phyloP scores from a whole-genome alignment of 2,329 filamentous ascomycete genomes.

The Raffaelea ambrosiae region DNA sequence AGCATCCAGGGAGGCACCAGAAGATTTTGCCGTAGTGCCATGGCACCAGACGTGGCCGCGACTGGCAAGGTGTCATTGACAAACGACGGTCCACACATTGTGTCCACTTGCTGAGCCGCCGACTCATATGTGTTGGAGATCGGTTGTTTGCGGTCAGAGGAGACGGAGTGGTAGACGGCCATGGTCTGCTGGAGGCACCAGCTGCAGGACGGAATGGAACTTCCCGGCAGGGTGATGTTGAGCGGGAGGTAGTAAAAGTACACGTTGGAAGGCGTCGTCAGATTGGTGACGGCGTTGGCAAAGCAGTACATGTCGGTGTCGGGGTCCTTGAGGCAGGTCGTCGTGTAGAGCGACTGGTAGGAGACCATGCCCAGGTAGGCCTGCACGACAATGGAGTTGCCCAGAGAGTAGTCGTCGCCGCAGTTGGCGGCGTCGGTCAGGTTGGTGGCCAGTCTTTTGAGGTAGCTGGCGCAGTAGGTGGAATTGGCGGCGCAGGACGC shows the following conservation, averaged over 20 bases:
- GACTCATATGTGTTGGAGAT: conserved; percentile 60
- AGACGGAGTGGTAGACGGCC: conserved; percentile 65
- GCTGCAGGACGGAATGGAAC: conserved; percentile 65
- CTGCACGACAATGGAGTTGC: conserved; percentile 63
- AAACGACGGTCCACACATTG: conserved; percentile 49
- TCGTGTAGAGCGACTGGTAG: conserved; percentile 71
- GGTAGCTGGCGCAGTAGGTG: conserved; percentile 54
- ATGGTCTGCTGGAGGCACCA: conserved; percentile 73
- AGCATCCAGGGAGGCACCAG: conserved; percentile 3
- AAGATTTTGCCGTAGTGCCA: not conserved
- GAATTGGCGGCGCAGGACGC: conserved; percentile 64
- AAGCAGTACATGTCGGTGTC: conserved; percentile 66
- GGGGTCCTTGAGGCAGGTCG: conserved; percentile 67
- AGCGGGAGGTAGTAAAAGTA: conserved; percentile 84
- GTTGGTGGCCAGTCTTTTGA: conserved; percentile 56
- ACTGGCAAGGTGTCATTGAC: conserved; percentile 47
- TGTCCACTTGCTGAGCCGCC: conserved; percentile 67
- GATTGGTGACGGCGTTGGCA: conserved; percentile 74
- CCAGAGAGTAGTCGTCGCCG: conserved; percentile 55
- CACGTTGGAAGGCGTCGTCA: conserved; percentile 57
- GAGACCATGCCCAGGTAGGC: conserved; percentile 68
- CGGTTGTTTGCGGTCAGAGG: conserved; percentile 55
- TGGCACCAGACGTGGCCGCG: conserved; percentile 17
- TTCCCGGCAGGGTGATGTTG: conserved; percentile 59
- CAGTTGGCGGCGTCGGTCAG: conserved; percentile 59